These are phyloP conservation scores for Lactarius quietus DNA, from an alignment of 768 basidiomycete species.

Conservation along the genomic window DNA sequence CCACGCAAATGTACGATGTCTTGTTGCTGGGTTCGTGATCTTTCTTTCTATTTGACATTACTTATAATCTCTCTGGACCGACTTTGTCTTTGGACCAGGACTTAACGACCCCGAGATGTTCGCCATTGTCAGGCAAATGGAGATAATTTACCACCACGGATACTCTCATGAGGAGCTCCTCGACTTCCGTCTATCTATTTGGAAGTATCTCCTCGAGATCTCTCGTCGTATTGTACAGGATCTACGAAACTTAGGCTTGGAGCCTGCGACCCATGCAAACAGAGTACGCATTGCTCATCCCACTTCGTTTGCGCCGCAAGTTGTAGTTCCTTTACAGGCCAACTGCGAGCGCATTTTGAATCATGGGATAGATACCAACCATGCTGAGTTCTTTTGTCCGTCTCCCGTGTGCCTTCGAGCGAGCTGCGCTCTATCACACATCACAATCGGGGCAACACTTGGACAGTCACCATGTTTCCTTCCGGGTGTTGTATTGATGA, in stretches of 20 bases:
- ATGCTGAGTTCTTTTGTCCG: conserved; percentile 14
- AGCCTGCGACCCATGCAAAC: background rate
- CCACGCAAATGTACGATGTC: too few species aligned
- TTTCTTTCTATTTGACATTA: too few species aligned
- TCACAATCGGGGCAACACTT: too few species aligned
- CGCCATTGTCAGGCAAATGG: conserved; percentile 7
- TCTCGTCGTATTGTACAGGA: background rate
- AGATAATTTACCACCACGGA: background rate
- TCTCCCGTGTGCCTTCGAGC: too few species aligned
- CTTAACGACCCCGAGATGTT: conserved; percentile 2
- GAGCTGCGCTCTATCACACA: too few species aligned
- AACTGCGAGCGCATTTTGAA: conserved; percentile 1
- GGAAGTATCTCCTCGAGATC: conserved; percentile 10
- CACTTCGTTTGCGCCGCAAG: too few species aligned
- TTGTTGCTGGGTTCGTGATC: too few species aligned
- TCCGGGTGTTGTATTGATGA: too few species aligned
- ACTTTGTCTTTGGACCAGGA: conserved; percentile 8
- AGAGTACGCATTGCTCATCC: background rate
- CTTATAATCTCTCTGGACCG: too few species aligned
- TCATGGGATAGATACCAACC: background rate
- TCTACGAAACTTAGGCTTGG: background rate
- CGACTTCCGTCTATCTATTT: conserved; percentile 3
- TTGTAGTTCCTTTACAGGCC: background rate
- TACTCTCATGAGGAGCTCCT: conserved; percentile 44
- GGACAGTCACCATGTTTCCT: too few species aligned